Percentiles rank a stretch among this genome's conserved stretches.
phyloP scores from a whole-genome alignment of 768 basidiomycete species.

The Atractiella rhizophila region DNA sequence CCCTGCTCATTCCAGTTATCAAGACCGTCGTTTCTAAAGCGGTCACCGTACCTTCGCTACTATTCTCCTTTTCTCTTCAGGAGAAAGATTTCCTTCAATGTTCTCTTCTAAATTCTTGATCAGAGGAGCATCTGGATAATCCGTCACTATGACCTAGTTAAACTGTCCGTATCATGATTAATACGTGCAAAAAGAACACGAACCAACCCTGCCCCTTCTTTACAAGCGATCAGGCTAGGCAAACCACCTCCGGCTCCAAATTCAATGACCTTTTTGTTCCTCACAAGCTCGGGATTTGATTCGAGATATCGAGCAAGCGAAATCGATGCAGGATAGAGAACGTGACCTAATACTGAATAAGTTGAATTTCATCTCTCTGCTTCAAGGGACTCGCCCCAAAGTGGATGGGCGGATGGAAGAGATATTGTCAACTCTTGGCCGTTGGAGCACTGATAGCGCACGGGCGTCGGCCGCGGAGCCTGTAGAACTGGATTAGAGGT shows the following conservation, averaged over 20 bases:
- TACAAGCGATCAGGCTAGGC: constrained; percentile 48
- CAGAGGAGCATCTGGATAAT: constrained; percentile 61
- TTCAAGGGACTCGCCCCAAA: too few species aligned
- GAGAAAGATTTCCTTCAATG: constrained; percentile 37
- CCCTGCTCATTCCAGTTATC: too few species aligned
- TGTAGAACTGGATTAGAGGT: too few species aligned
- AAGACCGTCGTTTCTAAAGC: too few species aligned
- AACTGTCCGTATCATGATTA: background rate
- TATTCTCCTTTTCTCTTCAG: too few species aligned
- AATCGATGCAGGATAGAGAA: constrained; percentile 19
- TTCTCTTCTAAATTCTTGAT: constrained; percentile 53
- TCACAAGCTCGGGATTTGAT: constrained; percentile 17
- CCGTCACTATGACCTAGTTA: constrained; percentile 52
- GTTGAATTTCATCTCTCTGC: too few species aligned
- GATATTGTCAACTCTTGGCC: too few species aligned
- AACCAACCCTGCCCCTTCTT: constrained; percentile 45
- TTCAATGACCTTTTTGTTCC: constrained; percentile 38
- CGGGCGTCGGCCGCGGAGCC: too few species aligned
- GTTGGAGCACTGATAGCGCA: too few species aligned
- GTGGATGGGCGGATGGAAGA: too few species aligned
- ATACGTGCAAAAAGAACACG: constrained; percentile 8
- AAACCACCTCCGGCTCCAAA: constrained; percentile 82
- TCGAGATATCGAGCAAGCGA: constrained; percentile 18
- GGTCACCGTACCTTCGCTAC: too few species aligned
- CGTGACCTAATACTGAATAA: constrained; percentile 17